Base-by-base conservation (phyloP, 805 yeast species). In the Teunomyces funiuensis region DNA sequence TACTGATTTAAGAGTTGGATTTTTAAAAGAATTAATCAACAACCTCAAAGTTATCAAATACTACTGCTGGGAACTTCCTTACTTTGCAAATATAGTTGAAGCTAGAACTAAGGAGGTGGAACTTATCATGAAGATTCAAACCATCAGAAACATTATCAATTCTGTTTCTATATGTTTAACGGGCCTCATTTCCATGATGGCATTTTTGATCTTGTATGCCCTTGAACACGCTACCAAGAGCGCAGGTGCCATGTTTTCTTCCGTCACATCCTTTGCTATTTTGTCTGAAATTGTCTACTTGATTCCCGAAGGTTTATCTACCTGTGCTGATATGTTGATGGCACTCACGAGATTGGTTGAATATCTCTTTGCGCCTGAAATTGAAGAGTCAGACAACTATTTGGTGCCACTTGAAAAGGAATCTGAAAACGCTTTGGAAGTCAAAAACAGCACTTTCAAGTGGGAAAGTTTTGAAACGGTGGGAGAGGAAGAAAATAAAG, bases 401-500 rank as follows among this genome's bases (percentile, higher is more conserved):
- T 11, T 10, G 20, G n/a, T 15, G 13, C 20, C 8, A 18, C 26
- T 11, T 9, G 43, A 42, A n/a, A 28, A 15, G 31, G 28, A 16
- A 36, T 15, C 10, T 13, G 11, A 9, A 13, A 11, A 3, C 18
- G 51, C 69, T 8, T 49, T 62, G 28, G 46, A 45, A 34, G 44
- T 61, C 15, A 34, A 39, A 1, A 33, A 59, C 42, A 68, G 63
- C 10, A 20, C 44, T 9, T 63, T 64, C 44, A 55, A 54, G 42
- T 64, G 69, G 69, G 67, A 61, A 28, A 45, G 46, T 13, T 42
- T 45, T 18, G 47, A 22, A 11, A 22, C 43, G 6, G 28, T 31
- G 3, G 36, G 33, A 6, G 45, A 41, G 10, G 40, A 25, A 3
- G 25, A 30, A 5, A 33, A 28, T 18, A 25, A 33, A 18, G 19